phyloP scores from a whole-genome alignment of 2,329 filamentous ascomycete species.

The Fusarium sp. region DNA sequence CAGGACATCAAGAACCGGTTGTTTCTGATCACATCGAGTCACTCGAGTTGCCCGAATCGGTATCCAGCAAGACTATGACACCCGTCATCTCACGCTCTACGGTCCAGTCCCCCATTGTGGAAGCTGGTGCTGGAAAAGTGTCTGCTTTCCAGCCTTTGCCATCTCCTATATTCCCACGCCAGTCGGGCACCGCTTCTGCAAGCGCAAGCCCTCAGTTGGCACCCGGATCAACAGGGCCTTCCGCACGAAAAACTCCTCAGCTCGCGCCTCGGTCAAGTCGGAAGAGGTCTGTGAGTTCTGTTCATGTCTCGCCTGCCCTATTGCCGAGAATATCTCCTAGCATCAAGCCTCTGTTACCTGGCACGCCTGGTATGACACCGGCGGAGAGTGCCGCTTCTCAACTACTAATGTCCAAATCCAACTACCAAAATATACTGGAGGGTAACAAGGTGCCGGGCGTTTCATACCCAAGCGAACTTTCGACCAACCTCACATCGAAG shows the following conservation, averaged over 20 bases:
- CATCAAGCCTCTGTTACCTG: conserved; percentile 90
- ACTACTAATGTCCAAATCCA: conserved; percentile 91
- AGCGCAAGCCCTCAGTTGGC: conserved; percentile 73
- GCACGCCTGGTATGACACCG: conserved; percentile 59
- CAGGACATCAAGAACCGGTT: conserved; percentile 55
- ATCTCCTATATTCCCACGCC: conserved; percentile 60
- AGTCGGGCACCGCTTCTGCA: conserved; percentile 61
- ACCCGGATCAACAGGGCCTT: conserved; percentile 62
- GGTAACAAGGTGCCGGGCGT: conserved; percentile 91
- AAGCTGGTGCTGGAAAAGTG: conserved; percentile 61
- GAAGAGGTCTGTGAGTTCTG: conserved; percentile 79
- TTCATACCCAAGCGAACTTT: conserved; percentile 89
- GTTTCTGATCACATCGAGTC: conserved; percentile 67
- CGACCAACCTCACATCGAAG: conserved; percentile 94
- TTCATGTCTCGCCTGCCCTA: conserved; percentile 86
- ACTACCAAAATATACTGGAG: conserved; percentile 97
- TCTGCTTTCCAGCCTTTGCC: conserved; percentile 62
- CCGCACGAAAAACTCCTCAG: conserved; percentile 65
- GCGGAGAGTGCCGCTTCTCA: conserved; percentile 73
- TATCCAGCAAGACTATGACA: conserved; percentile 48
- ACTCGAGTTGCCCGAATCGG: conserved; percentile 79
- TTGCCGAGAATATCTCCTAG: conserved; percentile 91
- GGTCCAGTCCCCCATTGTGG: conserved; percentile 52
- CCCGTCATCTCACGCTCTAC: conserved; percentile 58
- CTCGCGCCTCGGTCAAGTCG: conserved; percentile 69